These are phyloP conservation scores for Rhodotorula sp. DNA, from an alignment of 1,284 basidiomycete genomes.

Conservation along the genomic window DNA sequence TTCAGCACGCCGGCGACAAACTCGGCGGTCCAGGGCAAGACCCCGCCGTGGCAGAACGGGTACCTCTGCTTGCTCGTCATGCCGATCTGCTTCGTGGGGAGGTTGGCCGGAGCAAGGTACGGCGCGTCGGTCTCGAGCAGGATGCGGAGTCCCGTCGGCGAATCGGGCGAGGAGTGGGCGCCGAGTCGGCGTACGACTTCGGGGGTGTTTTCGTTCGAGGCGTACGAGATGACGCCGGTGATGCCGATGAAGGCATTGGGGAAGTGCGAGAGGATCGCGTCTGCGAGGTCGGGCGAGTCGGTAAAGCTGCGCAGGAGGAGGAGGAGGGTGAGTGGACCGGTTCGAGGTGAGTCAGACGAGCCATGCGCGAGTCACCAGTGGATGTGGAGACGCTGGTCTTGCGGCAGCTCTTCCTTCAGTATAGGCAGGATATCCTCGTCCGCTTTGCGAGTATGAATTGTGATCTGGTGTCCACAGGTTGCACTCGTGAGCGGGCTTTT, in stretches of 20 bases:
- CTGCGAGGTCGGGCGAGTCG: slow-evolving; percentile 68
- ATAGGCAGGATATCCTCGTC: slow-evolving; percentile 74
- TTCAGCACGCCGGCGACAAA: slow-evolving; percentile 60
- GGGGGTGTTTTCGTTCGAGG: slow-evolving; percentile 67
- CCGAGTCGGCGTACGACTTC: slow-evolving; percentile 31
- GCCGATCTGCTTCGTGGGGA: slow-evolving; percentile 58
- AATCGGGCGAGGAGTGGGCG: slow-evolving; percentile 39
- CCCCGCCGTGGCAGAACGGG: slow-evolving; percentile 69
- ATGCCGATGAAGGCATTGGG: slow-evolving; percentile 75
- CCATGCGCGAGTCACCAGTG: slow-evolving; percentile 10
- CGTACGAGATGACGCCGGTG: slow-evolving; percentile 74
- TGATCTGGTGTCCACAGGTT: slow-evolving; percentile 50
- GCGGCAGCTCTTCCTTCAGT: slow-evolving; percentile 67
- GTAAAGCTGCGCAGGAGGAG: slow-evolving; percentile 68
- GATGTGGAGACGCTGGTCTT: slow-evolving; percentile 56
- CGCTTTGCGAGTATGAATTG: slow-evolving; percentile 75
- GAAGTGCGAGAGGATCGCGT: slow-evolving; percentile 67
- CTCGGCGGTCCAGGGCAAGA: slow-evolving; percentile 78
- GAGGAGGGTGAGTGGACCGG: slow-evolving; percentile 51
- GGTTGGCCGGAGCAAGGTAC: slow-evolving; percentile 72
- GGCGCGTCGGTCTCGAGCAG: slow-evolving; percentile 78
- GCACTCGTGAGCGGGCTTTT: too few species aligned
- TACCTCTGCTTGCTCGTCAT: slow-evolving; percentile 52
- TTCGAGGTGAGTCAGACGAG: too few species aligned
- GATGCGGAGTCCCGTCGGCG: slow-evolving; percentile 55